A percentile compares a stretch with the other conserved stretches of the same genome.
These are phyloP conservation scores for Arachis monticola DNA, from an alignment of 331 rosid genomes.

Conservation along the genomic window DNA sequence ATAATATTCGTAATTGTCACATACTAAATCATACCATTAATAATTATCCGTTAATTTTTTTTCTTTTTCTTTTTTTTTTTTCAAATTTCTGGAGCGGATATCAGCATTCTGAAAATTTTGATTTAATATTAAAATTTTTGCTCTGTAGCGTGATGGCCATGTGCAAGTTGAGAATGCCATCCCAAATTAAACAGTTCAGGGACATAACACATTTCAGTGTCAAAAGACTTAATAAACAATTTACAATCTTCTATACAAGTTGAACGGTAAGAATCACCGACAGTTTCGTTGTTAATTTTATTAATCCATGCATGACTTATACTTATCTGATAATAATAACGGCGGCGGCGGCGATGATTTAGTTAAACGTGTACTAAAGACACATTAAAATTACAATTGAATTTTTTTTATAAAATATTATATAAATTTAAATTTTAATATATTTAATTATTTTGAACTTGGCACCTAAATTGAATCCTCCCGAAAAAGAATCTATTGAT, in stretches of 20 bases:
- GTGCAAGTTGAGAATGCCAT: slow-evolving; percentile 37
- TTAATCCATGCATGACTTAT: background rate
- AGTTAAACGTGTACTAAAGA: no score
- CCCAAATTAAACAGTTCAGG: background rate
- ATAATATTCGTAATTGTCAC: background rate
- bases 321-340: background rate
- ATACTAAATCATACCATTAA: background rate
- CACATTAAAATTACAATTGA: no score
- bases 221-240: background rate
- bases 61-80: background rate
- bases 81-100: slow-evolving; percentile 5
- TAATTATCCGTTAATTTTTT: background rate
- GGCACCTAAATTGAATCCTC: no score
- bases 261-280: slow-evolving; percentile 24
- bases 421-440: no score
- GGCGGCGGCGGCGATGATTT: no score
- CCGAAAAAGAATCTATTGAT: no score
- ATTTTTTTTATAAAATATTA: no score
- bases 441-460: no score
- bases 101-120: background rate
- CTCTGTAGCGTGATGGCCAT: slow-evolving; percentile 28
- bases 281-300: background rate
- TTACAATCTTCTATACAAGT: background rate
- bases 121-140: background rate
- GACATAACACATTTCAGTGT: slow-evolving; percentile 3